phyloP scores from a whole-genome alignment of 139 green algal genomes.

The Haematococcus lacustris region DNA sequence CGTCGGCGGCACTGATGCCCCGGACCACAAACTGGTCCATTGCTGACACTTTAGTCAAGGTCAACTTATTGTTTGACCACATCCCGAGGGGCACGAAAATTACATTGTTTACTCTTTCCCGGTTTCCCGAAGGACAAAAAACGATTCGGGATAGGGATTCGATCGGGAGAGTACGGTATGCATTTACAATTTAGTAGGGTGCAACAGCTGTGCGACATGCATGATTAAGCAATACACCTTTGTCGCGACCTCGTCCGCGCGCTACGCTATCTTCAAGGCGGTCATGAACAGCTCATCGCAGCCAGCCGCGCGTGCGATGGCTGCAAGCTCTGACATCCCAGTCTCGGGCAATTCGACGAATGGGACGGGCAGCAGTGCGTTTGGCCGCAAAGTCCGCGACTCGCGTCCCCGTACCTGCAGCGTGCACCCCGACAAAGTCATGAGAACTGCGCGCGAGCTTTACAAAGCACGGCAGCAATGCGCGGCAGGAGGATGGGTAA shows the following conservation, averaged over 20 bases:
- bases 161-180: background rate
- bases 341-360: constrained; percentile 54
- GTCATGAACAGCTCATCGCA: constrained; percentile 56
- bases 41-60: too few species aligned
- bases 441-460: background rate
- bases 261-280: constrained; percentile 40
- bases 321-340: constrained; percentile 53
- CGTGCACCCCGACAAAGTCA: background rate
- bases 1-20: too few species aligned
- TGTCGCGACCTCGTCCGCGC: background rate
- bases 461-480: background rate
- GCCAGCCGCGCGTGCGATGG: constrained; percentile 35
- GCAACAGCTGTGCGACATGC: background rate
- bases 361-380: background rate
- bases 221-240: background rate
- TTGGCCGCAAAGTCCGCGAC: background rate
- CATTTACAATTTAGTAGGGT: background rate
- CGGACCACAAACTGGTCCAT: too few species aligned
- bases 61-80: too few species aligned
- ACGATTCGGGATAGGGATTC: background rate
- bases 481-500: background rate
- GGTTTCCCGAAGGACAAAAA: too few species aligned
- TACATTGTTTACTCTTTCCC: too few species aligned
- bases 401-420: background rate
- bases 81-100: too few species aligned